phyloP scores from a whole-genome alignment of 768 basidiomycete genomes.

The Hericium rajendrae region DNA sequence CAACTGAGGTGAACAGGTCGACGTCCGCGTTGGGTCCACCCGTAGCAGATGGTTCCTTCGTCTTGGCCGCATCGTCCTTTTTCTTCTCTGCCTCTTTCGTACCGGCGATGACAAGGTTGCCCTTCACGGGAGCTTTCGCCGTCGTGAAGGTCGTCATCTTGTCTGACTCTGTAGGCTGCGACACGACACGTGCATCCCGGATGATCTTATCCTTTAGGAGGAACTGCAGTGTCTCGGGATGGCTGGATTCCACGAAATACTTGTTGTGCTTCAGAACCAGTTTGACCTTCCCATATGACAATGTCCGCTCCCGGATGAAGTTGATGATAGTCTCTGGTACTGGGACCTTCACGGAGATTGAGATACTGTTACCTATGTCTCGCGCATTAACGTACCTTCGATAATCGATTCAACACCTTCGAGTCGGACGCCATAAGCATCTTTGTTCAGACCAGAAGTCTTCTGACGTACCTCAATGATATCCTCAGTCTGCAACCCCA shows the following conservation, averaged over 20 bases:
- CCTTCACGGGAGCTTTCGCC: constrained; percentile 73
- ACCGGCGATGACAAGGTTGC: constrained; percentile 80
- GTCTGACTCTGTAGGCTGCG: constrained; percentile 65
- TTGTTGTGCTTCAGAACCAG: constrained; percentile 97
- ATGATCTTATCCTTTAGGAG: constrained; percentile 83
- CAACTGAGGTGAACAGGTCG: constrained; percentile 91
- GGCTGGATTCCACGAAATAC: constrained; percentile 93
- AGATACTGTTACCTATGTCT: neutral
- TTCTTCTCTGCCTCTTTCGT: constrained; percentile 67
- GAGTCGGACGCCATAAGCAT: constrained; percentile 23
- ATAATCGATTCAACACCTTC: constrained; percentile 72
- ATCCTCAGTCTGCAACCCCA: constrained; percentile 94
- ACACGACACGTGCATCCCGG: constrained; percentile 70
- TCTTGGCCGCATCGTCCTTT: constrained; percentile 44
- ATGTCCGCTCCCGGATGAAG: constrained; percentile 87
- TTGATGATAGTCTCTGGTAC: constrained; percentile 79
- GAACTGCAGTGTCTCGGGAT: constrained; percentile 85
- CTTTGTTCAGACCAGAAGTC: constrained; percentile 15
- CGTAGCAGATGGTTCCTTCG: constrained; percentile 18
- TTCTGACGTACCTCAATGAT: constrained; percentile 74
- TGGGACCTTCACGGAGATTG: constrained; percentile 54
- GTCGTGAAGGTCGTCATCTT: constrained; percentile 71
- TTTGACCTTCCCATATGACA: constrained; percentile 97
- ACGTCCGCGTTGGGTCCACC: constrained; percentile 37
- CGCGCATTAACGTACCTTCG: constrained; percentile 43